Conservation (phyloP, 2,329 filamentous ascomycete species). For the Aspergillus oerlinghausenensis region DNA sequence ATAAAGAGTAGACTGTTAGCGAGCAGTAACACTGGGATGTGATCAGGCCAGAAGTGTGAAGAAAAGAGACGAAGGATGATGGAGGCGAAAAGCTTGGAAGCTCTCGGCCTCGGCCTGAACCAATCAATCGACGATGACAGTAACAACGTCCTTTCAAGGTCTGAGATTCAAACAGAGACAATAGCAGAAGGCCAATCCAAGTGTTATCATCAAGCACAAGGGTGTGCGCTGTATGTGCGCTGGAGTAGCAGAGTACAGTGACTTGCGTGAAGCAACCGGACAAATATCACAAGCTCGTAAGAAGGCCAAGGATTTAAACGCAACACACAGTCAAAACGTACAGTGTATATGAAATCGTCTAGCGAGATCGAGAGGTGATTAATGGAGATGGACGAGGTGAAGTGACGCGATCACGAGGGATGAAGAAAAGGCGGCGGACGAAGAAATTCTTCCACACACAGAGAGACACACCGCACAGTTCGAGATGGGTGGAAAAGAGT, state of each 20-base stretch:
- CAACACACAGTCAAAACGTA: slow-evolving; percentile 9
- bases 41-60: neutral
- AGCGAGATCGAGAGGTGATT: slow-evolving; percentile 5
- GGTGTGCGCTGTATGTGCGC: neutral
- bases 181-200: neutral
- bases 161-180: neutral
- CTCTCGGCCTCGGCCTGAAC: neutral
- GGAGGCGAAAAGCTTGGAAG: neutral
- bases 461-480: slow-evolving; percentile 32
- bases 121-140: neutral
- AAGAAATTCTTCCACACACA: slow-evolving; percentile 22
- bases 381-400: slow-evolving; percentile 6
- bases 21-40: slow-evolving; percentile 6
- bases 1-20: neutral
- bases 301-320: neutral
- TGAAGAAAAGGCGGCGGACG: slow-evolving; percentile 17
- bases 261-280: neutral
- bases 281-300: neutral
- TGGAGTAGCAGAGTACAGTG: neutral
- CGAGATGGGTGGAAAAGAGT: slow-evolving; percentile 23
- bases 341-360: slow-evolving; percentile 6
- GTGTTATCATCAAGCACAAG: neutral
- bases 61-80: neutral
- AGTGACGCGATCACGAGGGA: slow-evolving; percentile 14
- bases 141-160: neutral